Conservation (phyloP, 495 filamentous ascomycete species). For the Penicillium riverlandense region DNA sequence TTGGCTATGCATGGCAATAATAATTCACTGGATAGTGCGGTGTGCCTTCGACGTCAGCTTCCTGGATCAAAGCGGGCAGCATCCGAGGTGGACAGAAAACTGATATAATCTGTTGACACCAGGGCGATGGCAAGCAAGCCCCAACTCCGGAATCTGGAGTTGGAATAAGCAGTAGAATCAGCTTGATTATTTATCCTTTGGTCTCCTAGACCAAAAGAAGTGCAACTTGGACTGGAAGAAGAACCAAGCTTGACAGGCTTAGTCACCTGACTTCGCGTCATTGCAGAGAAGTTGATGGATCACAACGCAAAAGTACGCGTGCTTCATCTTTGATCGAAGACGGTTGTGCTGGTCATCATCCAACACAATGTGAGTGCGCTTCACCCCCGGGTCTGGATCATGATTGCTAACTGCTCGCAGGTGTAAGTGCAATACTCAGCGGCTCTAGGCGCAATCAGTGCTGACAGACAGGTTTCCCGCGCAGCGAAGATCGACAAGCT, state of each 20-base stretch:
- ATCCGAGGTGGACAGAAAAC: no score
- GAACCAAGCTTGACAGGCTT: neutral
- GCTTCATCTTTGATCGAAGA: neutral
- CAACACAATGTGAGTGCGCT: constrained; percentile 16
- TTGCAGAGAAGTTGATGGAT: constrained; percentile 17
- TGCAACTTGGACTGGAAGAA: no score
- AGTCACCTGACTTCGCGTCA: constrained; percentile 28
- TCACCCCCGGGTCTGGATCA: constrained; percentile 1
- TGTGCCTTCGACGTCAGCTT: no score
- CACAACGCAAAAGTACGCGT: constrained; percentile 8
- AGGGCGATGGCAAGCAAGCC: no score
- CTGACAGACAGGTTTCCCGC: constrained; percentile 4
- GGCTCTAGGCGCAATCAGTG: neutral
- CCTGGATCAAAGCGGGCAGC: no score
- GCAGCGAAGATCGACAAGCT: constrained; percentile 79
- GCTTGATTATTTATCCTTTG: no score
- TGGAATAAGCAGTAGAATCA: no score
- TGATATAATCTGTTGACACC: no score
- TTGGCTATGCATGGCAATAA: constrained; percentile 14
- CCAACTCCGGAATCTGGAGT: no score
- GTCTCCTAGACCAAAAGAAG: no score
- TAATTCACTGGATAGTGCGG: no score
- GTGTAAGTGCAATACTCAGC: constrained; percentile 19
- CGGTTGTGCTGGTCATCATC: no score
- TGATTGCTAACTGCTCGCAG: constrained; percentile 16